Evolutionary conservation across 2,329 filamentous ascomycete species (phyloP).

Genomic region (Penicillium digitatum): DNA sequence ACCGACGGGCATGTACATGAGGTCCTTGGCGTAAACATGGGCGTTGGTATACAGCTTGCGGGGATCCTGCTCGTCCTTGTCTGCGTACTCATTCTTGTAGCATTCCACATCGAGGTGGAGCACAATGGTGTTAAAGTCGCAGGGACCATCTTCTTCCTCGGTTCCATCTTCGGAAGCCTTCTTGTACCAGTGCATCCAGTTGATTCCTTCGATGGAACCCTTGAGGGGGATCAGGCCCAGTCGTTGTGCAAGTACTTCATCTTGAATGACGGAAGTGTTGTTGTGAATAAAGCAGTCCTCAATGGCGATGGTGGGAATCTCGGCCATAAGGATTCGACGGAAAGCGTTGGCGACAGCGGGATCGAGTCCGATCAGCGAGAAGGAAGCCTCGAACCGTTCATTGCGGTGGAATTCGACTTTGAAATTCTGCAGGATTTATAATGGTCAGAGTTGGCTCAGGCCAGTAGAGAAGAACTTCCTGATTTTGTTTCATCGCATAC

Average conservation of each 20-base stretch:
- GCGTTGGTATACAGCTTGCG: slow-evolving; percentile 80
- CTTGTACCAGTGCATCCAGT: slow-evolving; percentile 77
- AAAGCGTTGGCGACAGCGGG: slow-evolving; percentile 95
- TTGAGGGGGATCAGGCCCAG: slow-evolving; percentile 87
- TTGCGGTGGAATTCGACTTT: slow-evolving; percentile 81
- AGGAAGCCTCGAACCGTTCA: slow-evolving; percentile 69
- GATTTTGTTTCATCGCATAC: slow-evolving; percentile 34
- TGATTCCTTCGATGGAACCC: slow-evolving; percentile 71
- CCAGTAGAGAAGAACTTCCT: neutral
- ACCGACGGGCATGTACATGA: slow-evolving; percentile 72
- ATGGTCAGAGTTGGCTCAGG: slow-evolving; percentile 3
- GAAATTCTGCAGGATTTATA: slow-evolving; percentile 52
- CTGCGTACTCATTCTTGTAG: slow-evolving; percentile 70
- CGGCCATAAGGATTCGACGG: slow-evolving; percentile 89
- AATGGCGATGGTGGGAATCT: slow-evolving; percentile 90
- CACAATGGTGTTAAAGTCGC: slow-evolving; percentile 82
- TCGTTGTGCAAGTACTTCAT: slow-evolving; percentile 89
- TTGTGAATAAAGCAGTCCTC: slow-evolving; percentile 91
- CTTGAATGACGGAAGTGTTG: slow-evolving; percentile 97
- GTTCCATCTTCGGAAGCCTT: slow-evolving; percentile 63
- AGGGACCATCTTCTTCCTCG: slow-evolving; percentile 45
- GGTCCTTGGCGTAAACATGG: slow-evolving; percentile 73
- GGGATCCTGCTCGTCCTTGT: slow-evolving; percentile 72
- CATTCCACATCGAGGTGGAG: slow-evolving; percentile 75
- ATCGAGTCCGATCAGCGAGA: slow-evolving; percentile 88